A percentile compares a stretch with the other conserved stretches of the same genome.
phyloP scores from a whole-genome alignment of 1,284 basidiomycete species.

The Malassezia yamatoensis region DNA sequence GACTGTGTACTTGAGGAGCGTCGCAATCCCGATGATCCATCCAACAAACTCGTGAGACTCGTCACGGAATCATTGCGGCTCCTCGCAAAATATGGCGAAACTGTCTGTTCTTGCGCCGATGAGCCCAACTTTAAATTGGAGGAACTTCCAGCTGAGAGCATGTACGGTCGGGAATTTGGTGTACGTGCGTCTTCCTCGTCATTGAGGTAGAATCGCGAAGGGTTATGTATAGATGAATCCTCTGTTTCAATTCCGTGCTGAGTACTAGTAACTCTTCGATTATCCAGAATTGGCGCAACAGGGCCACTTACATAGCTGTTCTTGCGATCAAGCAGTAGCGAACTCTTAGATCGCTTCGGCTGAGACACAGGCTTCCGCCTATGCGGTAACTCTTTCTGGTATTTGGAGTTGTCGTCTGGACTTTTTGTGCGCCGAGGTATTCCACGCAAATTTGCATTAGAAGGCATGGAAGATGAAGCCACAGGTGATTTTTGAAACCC shows the following conservation, averaged over 20 bases:
- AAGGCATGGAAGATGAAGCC: no score
- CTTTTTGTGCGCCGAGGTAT: no score
- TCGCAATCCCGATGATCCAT: not conserved
- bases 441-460: no score
- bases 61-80: slow-evolving; percentile 4
- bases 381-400: no score
- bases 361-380: no score
- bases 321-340: not conserved
- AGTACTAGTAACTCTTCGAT: not conserved
- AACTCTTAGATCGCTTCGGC: not conserved
- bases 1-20: slow-evolving; percentile 1
- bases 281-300: slow-evolving; percentile 5
- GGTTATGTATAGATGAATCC: not conserved
- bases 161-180: not conserved
- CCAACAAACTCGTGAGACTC: not conserved
- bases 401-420: no score
- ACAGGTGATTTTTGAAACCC: no score
- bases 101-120: not conserved
- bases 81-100: not conserved
- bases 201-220: not conserved
- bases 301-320: not conserved
- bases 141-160: not conserved
- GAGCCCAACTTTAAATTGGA: not conserved
- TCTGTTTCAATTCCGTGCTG: not conserved
- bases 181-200: not conserved